Evolutionary conservation across 2,329 filamentous ascomycete species (phyloP), one percentile per base, ranked within the genome.

Genomic region (Orbilia javanica): DNA sequence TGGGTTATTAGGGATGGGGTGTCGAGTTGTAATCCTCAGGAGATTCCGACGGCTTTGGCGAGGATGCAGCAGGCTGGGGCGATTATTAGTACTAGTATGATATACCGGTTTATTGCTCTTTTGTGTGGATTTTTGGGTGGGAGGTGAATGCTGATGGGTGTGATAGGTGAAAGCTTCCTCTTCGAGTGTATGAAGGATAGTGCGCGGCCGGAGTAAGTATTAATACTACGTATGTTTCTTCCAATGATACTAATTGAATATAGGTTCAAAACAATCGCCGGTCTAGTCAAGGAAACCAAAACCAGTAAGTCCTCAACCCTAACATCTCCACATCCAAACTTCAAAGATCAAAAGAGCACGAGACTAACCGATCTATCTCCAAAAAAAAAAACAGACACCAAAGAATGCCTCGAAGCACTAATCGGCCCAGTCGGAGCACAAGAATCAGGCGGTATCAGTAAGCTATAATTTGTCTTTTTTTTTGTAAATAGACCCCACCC

Each of bases 1-100:
- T 97, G 96, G 84, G 86, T 98, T 44, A 87, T 97, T 34, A 93
- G 94, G 65, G 95, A 98, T 84, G 95, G 90, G 34, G 94, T 98
- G 48, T 94, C 92, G 82, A 95, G 92, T 85, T 93, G 92, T 84
- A 97, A 97, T 85, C 85, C 86, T 18, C 90, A 92, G 82, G 95
- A 98, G 85, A 88, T 97, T 6, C 88, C 88, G 0, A 86, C 98
- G 80, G 95, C 95, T 55, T 86, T 98, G 76, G 90, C 89, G 22
- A 85, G 95, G 79, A 83, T 98, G 85, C 87, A 93, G 81, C 87
- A 88, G 80, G 93, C 91, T 80, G 94, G 94, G 0, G 92, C 90
- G 39, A 86, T 89, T 5, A 90, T 98, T 34, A 97, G 94, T 18
- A 93, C 91, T 25, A 96, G 92, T 84, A 95, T 98, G 46, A 25